A percentile compares a stretch with the other conserved stretches of the same genome.
These are phyloP conservation scores for Udeniomyces megalosporus DNA, from an alignment of 768 basidiomycete species.

Conservation along the genomic window DNA sequence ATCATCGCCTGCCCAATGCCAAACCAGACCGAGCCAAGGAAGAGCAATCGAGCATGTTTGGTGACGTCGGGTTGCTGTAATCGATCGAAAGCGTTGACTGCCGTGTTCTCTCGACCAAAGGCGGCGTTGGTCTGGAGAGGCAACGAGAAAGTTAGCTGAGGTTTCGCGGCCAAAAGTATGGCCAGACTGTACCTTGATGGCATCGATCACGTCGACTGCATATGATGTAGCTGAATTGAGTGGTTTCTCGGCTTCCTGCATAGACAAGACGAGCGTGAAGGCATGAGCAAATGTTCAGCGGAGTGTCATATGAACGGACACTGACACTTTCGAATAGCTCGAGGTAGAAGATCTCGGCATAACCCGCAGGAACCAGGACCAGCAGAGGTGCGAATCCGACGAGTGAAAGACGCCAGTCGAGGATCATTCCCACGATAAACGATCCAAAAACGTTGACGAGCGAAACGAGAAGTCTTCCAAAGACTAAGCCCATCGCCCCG, in stretches of 20 bases:
- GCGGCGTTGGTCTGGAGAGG: conserved; percentile 11
- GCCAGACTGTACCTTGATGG: conserved; percentile 7
- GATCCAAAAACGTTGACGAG: conserved; percentile 13
- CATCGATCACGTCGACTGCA: conserved; percentile 4
- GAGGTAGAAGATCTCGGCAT: background rate
- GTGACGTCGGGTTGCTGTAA: conserved; percentile 7
- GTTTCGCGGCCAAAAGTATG: too few relatives aligned
- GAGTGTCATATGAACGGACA: too few relatives aligned
- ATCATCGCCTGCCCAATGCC: conserved; percentile 2
- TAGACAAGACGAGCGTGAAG: too few relatives aligned
- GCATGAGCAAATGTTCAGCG: too few relatives aligned
- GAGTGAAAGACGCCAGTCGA: conserved; percentile 1
- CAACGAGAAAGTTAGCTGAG: background rate
- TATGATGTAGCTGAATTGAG: background rate
- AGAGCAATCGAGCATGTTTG: background rate
- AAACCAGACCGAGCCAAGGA: conserved; percentile 1
- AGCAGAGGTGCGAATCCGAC: conserved; percentile 7
- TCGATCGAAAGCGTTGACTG: background rate
- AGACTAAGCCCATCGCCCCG: conserved; percentile 21
- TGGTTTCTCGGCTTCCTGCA: background rate
- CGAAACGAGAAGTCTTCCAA: conserved; percentile 21
- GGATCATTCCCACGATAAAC: background rate
- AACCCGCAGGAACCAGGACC: background rate
- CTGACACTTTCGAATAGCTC: background rate
- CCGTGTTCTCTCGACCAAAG: conserved; percentile 2